Evolutionary conservation across 148 eudicot species (phyloP), one percentile per base, ranked within the genome.

Genomic region (Dianthus caryophyllus): DNA sequence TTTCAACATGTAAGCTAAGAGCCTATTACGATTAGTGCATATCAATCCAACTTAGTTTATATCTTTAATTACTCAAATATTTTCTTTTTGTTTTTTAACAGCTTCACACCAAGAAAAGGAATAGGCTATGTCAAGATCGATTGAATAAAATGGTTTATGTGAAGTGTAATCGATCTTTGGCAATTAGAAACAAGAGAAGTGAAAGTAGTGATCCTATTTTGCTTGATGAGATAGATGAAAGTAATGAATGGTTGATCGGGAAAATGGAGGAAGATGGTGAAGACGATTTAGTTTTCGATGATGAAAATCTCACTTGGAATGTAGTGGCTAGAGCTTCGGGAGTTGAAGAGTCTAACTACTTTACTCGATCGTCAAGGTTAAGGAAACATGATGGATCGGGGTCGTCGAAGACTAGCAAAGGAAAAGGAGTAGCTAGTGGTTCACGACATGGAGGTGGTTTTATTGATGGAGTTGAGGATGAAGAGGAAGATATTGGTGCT

Each of bases 121-220:
- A 46, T 36, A 48, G 4, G 17, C 24, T 47, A 51, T 17, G 20
- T 15, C 67, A 64, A 64, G 21, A 8, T 9, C 21, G 25, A 26
- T 64, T 64, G 22, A 21, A 25, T n/a, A 22, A 46, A 9, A 64
- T 64, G 54, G 55, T 46, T 2, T 64, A 44, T 64, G 54, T 64
- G 38, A 64, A 64, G 38, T 64, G 26, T 15, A 46, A 64, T 46
- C 54, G 67, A 8, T 27, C 39, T 46, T 47, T 64, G 24, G 9
- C 36, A 12, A 38, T 22, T 0, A 17, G 20, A 0, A 27, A 50
- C n/a, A n/a, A n/a, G n/a, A n/a, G n/a, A n/a, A 50, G 21, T 9
- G 65, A 47, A 14, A 17, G 16, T 1, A 64, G 8, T 15, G 38
- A 47, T 64, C 68, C 41, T n/a, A 47, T 64, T 47, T 4, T 64